Evolutionary conservation across 345 rosid species (phyloP), one percentile per base, ranked within the genome.

Genomic region (Aquilaria yunnanensis): DNA sequence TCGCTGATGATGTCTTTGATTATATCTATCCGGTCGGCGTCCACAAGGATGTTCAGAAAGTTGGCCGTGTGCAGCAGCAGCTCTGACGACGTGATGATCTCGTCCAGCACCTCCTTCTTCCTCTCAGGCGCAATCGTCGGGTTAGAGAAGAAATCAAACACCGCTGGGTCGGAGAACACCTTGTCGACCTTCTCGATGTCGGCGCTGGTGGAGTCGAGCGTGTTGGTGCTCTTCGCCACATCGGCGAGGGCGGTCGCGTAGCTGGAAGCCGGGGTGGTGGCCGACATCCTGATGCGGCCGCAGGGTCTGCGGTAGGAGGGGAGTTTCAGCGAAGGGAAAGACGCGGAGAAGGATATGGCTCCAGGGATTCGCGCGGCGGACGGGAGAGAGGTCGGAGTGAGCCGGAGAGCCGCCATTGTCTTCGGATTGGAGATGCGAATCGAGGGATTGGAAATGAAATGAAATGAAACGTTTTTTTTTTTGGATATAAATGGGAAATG

Each of bases 211-310:
- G 78, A 13, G 2, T 90, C 94, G 14, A 93, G 77, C 9, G 86
- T 71, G 57, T 80, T 66, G 82, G 76, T 88, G 37, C 83, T 64
- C 52, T 72, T 77, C 47, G 98, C 97, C 2, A 90, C 70, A 56
- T 90, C 97, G 14, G 85, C 90, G 0, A 93, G 72, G 1, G 97
- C 97, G 23, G 70, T 37, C 16, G 96, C 97, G 81, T 90, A 93
- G 71, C 85, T 90, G 33, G 74, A 57, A 2, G 94, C 86, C 0
- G 80, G 92, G 1, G 13, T 93, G 16, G 89, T 63, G 0, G 88
- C 81, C 4, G 81, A 62, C 90, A 84, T 85, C 48, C 72, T 77
- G n/a, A 84, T 69, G 10, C 83, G 89, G 14, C 84, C 67, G 43
- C 73, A 51, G 62, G 69, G 66, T 63, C 70, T 67, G 59, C 70